A percentile compares a stretch with the other conserved stretches of the same genome.
phyloP scores from a whole-genome alignment of 1,284 basidiomycete species.

The Malassezia psittaci region DNA sequence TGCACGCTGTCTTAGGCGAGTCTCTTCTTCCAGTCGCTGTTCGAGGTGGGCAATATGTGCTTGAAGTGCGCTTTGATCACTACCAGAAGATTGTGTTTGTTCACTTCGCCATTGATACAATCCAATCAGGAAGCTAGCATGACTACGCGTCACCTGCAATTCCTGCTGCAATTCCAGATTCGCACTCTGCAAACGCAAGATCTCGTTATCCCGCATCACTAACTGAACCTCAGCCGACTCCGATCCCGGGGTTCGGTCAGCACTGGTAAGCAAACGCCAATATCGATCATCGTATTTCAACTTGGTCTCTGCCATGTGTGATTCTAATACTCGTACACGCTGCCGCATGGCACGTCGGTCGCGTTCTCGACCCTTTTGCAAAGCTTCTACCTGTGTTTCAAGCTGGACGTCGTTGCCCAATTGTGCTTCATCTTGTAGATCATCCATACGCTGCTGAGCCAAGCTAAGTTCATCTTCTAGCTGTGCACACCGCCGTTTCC shows the following conservation, averaged over 20 bases:
- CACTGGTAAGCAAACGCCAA: conserved; percentile 13
- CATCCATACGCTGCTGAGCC: conserved; percentile 1
- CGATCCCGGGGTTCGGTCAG: background rate
- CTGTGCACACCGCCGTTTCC: conserved; percentile 10
- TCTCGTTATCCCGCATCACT: conserved; percentile 10
- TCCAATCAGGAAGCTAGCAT: conserved; percentile 13
- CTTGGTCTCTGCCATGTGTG: conserved; percentile 16
- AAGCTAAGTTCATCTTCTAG: conserved; percentile 12
- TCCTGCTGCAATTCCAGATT: conserved; percentile 1
- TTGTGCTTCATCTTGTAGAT: background rate
- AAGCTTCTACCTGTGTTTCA: background rate
- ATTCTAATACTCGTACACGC: conserved; percentile 16
- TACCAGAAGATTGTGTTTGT: background rate
- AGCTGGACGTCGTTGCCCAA: background rate
- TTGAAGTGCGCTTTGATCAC: background rate
- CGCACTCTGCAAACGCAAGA: conserved; percentile 9
- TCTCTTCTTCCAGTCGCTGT: conserved; percentile 3
- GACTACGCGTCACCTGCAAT: background rate
- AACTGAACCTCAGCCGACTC: conserved; percentile 13
- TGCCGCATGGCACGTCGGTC: conserved; percentile 16
- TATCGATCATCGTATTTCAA: conserved; percentile 16
- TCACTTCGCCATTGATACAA: conserved; percentile 12
- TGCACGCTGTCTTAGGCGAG: background rate
- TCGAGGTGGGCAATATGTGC: conserved; percentile 12
- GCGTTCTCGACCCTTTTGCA: conserved; percentile 9